Evolutionary conservation across 257 asterid genomes (phyloP).

Genomic region (Nicotiana obtusifolia): DNA sequence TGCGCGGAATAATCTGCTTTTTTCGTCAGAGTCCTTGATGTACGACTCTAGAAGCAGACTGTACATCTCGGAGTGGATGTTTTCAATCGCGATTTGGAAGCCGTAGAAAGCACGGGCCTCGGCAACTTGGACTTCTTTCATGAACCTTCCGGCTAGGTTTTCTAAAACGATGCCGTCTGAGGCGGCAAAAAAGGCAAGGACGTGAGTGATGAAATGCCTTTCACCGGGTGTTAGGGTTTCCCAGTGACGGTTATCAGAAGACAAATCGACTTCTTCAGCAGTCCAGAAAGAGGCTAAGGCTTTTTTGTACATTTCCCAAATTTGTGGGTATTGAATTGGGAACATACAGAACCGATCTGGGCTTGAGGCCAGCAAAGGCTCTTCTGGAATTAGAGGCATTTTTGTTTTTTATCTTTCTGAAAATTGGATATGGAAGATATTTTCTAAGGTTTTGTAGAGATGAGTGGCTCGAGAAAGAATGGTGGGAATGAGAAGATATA

Average conservation of each 20-base stretch:
- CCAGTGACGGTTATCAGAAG: slow-evolving; percentile 72
- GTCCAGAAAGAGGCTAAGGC: slow-evolving; percentile 98
- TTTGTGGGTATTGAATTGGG: slow-evolving; percentile 85
- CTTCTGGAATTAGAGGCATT: slow-evolving; percentile 82
- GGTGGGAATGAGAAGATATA: not conserved
- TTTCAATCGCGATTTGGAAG: slow-evolving; percentile 88
- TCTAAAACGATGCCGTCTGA: slow-evolving; percentile 94
- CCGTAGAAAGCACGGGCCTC: slow-evolving; percentile 99
- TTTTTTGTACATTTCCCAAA: slow-evolving; percentile 98
- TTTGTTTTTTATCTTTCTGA: not conserved
- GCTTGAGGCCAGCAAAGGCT: slow-evolving; percentile 70
- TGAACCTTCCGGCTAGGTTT: slow-evolving; percentile 90
- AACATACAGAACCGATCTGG: slow-evolving; percentile 95
- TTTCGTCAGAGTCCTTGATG: slow-evolving; percentile 69
- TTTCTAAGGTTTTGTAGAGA: not conserved
- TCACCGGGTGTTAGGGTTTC: slow-evolving; percentile 55
- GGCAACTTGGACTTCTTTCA: slow-evolving; percentile 85
- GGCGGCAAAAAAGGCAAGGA: slow-evolving; percentile 92
- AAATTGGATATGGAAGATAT: not conserved
- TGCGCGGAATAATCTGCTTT: slow-evolving; percentile 58
- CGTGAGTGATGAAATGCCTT: slow-evolving; percentile 72
- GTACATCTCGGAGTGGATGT: slow-evolving; percentile 96
- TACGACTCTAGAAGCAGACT: slow-evolving; percentile 72
- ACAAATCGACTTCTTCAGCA: slow-evolving; percentile 90
- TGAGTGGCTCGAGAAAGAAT: not conserved